Evolutionary conservation across 2,329 filamentous ascomycete species (phyloP).

Genomic region (Ophiosphaerella korrae): DNA sequence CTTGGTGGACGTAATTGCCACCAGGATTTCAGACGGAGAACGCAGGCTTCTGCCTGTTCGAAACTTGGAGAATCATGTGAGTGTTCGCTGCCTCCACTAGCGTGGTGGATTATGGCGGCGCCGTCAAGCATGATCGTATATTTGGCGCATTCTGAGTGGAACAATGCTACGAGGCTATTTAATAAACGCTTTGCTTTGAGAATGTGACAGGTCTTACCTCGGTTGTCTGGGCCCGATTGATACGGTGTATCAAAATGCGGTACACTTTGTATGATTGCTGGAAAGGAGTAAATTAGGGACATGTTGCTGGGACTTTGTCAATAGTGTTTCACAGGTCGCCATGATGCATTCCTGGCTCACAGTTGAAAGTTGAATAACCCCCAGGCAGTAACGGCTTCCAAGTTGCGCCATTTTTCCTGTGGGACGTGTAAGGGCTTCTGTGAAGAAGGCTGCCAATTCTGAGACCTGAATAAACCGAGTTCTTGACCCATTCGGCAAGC

Average conservation of each 20-base stretch:
- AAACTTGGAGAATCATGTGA: conserved; percentile 12
- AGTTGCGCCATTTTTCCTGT: conserved; percentile 25
- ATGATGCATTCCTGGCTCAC: conserved; percentile 15
- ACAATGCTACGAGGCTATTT: conserved; percentile 24
- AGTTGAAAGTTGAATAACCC: conserved; percentile 40
- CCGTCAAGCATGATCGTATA: conserved; percentile 32
- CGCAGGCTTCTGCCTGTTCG: conserved; percentile 27
- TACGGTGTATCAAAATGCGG: conserved; percentile 33
- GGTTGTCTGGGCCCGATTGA: conserved; percentile 14
- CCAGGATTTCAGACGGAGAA: conserved; percentile 29
- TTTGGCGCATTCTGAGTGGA: conserved; percentile 34
- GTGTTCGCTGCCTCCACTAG: conserved; percentile 4
- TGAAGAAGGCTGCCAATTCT: conserved; percentile 4
- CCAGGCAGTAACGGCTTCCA: conserved; percentile 37
- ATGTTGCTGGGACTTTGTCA: conserved; percentile 26
- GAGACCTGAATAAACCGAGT: conserved; percentile 29
- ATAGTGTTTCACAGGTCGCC: not conserved
- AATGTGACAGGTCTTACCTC: conserved; percentile 20
- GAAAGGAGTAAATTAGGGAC: conserved; percentile 33
- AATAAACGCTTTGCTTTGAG: not conserved
- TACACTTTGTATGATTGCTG: conserved; percentile 23
- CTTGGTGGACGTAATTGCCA: conserved; percentile 21
- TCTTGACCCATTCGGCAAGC: conserved; percentile 30
- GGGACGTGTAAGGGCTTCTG: conserved; percentile 17
- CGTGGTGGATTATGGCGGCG: conserved; percentile 16